phyloP scores from a whole-genome alignment of 345 rosid species.

The Stellera chamaejasme region DNA sequence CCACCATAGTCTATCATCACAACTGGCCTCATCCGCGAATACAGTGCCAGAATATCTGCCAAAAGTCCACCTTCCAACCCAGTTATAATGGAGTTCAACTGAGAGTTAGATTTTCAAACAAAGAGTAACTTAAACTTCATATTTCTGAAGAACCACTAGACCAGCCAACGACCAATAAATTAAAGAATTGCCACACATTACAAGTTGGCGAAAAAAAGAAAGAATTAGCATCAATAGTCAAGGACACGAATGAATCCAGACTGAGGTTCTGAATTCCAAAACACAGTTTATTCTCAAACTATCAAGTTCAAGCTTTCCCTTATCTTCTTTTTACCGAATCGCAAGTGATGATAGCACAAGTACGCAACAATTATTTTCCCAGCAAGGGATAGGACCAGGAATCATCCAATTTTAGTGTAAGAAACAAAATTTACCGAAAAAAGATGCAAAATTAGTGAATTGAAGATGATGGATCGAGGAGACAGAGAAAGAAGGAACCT shows the following conservation, averaged over 20 bases:
- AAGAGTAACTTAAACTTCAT: conserved; percentile 4
- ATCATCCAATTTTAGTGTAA: not conserved
- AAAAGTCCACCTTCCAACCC: conserved; percentile 7
- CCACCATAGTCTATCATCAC: conserved; percentile 96
- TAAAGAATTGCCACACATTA: not conserved
- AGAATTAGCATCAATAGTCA: not conserved
- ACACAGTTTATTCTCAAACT: no score
- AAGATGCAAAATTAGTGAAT: not conserved
- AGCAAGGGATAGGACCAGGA: conserved; percentile 6
- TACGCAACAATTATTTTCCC: not conserved
- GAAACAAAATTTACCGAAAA: not conserved
- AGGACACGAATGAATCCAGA: not conserved
- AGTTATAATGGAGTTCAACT: not conserved
- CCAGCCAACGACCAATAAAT: conserved; percentile 4
- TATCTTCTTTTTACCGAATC: not conserved
- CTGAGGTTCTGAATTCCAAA: no score
- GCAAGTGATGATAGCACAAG: not conserved
- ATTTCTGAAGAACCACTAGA: conserved; percentile 4
- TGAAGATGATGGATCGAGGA: not conserved
- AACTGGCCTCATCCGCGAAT: conserved; percentile 79
- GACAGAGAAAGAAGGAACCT: conserved; percentile 26
- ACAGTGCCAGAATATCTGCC: conserved; percentile 69
- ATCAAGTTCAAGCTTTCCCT: no score
- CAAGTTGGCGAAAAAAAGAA: not conserved
- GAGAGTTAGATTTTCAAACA: not conserved